A percentile compares a stretch with the other conserved stretches of the same genome.
Evolutionary conservation across 2,329 filamentous ascomycete species (phyloP).

Genomic region (Verticillium longisporum): DNA sequence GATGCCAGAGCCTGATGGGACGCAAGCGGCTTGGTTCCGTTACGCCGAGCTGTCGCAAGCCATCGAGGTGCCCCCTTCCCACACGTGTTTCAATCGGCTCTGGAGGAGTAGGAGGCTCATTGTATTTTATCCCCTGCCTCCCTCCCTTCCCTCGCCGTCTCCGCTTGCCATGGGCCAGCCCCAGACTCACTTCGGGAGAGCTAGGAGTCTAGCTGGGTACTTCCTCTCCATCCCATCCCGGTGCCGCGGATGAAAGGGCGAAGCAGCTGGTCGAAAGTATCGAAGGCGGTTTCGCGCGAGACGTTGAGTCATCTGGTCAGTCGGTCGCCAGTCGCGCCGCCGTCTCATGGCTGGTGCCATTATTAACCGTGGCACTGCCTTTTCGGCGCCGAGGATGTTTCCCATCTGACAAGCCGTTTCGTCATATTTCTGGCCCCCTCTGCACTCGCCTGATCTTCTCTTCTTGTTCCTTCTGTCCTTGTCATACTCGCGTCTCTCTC

Average conservation of each 20-base stretch:
- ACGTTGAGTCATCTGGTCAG: neutral
- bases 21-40: slow-evolving; percentile 10
- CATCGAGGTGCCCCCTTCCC: neutral
- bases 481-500: neutral
- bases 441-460: slow-evolving; percentile 2
- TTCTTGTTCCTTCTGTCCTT: slow-evolving; percentile 2
- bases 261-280: neutral
- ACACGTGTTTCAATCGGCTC: neutral
- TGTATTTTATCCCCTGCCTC: neutral
- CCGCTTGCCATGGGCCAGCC: neutral
- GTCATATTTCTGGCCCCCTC: neutral
- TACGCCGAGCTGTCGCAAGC: slow-evolving; percentile 9
- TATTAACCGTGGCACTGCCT: slow-evolving; percentile 10
- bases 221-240: neutral
- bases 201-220: neutral
- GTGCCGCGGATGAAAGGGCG: slow-evolving; percentile 1
- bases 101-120: neutral
- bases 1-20: neutral
- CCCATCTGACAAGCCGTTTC: neutral
- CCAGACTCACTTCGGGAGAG: neutral
- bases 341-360: slow-evolving; percentile 5
- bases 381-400: slow-evolving; percentile 12
- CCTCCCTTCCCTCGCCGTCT: neutral
- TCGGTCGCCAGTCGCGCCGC: slow-evolving; percentile 3
- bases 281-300: neutral